Base-by-base conservation (phyloP, 2,329 filamentous ascomycete species). In the Botrytis cinerea region DNA sequence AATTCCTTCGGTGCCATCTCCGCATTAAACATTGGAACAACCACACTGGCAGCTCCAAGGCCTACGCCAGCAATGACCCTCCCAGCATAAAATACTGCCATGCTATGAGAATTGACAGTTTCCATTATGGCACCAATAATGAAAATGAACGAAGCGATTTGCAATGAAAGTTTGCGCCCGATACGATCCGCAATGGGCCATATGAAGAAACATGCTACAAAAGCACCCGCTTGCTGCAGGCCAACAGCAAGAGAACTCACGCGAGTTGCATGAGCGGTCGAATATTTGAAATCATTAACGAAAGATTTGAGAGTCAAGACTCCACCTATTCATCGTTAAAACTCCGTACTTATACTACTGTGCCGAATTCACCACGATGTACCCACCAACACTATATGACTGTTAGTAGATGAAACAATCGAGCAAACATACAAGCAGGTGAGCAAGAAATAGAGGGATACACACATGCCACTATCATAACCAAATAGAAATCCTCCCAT, bases 401-500 rank as follows among this genome's bases (percentile, higher is more conserved):
- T 32, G n/a, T 43, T 43, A 32, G 40, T 32, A 46, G 18, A 64
- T 46, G 40, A 45, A 64, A n/a, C 8, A 4, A 45, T 5, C 5
- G 1, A 28, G 40, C 61, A 45, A 32, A 46, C 40, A 45, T 28
- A 45, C 40, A 46, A 32, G 40, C 40, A 64, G n/a, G 61, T 28
- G 61, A 64, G 61, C 14, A 32, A 46, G 40, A 46, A 46, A 64
- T 64, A 16, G 32, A 32, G n/a, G 61, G n/a, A 12, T 22, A 68
- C 51, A 57, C 51, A 32, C 51, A 57, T 57, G n/a, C 51, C 73
- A 70, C 80, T 81, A 75, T 85, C 83, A 76, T 85, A 85, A 54
- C 83, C 84, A 70, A 85, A 84, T 1, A 85, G 77, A 75, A 86
- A 85, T 0, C 86, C 86, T 10, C 85, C 86, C 75, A 86, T 84